phyloP scores from a whole-genome alignment of 306 rosid species.

The Hippophae rhamnoides region DNA sequence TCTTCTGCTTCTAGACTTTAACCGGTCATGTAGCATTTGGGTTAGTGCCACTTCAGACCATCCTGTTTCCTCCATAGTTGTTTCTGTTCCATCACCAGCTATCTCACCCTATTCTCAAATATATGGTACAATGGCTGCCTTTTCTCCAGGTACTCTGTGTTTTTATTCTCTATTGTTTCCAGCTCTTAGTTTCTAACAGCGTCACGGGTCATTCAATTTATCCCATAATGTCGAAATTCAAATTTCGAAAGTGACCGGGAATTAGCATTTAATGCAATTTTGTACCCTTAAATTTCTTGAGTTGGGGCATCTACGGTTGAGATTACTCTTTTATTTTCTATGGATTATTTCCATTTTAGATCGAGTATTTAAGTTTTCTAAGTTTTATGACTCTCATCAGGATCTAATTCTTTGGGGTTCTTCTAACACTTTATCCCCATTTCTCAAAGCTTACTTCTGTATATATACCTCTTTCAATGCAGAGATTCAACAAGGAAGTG shows the following conservation, averaged over 20 bases:
- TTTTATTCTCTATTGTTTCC: constrained; percentile 3
- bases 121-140: constrained; percentile 42
- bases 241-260: constrained; percentile 22
- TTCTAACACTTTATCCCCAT: background rate
- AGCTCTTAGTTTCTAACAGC: constrained; percentile 12
- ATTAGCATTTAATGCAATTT: constrained; percentile 23
- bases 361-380: too few species aligned
- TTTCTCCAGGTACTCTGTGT: constrained; percentile 49
- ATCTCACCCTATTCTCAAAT: constrained; percentile 33
- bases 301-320: background rate
- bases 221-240: constrained; percentile 22
- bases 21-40: constrained; percentile 29
- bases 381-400: background rate
- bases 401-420: constrained; percentile 7
- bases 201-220: constrained; percentile 8
- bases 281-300: constrained; percentile 4
- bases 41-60: constrained; percentile 34
- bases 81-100: constrained; percentile 30
- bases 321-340: background rate
- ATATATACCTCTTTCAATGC: constrained; percentile 16
- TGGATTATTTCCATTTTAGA: too few species aligned
- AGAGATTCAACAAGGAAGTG: constrained; percentile 37
- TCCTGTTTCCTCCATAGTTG: constrained; percentile 20
- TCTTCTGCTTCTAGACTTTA: constrained; percentile 28
- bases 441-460: constrained; percentile 8